Evolutionary conservation across 805 yeast genomes (phyloP), one percentile per base, ranked within the genome.

Genomic region (Metschnikowia sp.): DNA sequence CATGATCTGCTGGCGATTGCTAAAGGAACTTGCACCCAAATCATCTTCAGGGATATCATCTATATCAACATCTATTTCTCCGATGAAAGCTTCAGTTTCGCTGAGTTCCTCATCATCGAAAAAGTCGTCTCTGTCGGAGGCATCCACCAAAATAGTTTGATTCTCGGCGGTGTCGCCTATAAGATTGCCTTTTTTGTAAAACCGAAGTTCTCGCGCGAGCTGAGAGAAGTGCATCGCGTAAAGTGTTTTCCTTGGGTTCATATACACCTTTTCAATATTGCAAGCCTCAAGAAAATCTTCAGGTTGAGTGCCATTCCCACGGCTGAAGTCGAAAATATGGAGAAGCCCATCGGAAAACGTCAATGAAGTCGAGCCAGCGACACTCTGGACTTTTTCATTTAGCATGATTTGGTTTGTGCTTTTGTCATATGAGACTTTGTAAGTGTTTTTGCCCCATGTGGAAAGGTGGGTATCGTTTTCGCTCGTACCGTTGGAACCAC

Each of bases 141-240:
- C 43, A 39, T 69, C 72, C 8, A 88, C 71, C 45, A 91, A 78
- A 1, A 91, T 69, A 0, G 96, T 85, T 58, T 82, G 86, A 28
- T 76, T 68, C 0, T 64, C 31, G 0, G 72, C 60, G 2, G 66
- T 56, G 32, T 84, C 82, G 45, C 82, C 84, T 13, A 91, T 77
- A 40, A 88, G 64, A 38, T 75, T 51, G 2, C 71, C 65, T 15
- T 88, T 64, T 10, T 77, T 75, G 48, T 90, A 77, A 44, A 87
- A 78, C 38, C 79, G 71, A 12, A 88, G 54, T 56, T 88, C 96
- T n/a, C 77, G 75, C 6, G 87, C 91, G 61, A 88, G 82, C 28
- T 72, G 72, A 2, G 83, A 71, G 42, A 81, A 82, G 49, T 82
- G 73, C 49, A 69, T 53, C 1, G 75, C 75, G 52, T 54, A 65